Evolutionary conservation across 495 filamentous ascomycete genomes (phyloP), one percentile per base, ranked within the genome.

Genomic region (Penicillium verhagenii): DNA sequence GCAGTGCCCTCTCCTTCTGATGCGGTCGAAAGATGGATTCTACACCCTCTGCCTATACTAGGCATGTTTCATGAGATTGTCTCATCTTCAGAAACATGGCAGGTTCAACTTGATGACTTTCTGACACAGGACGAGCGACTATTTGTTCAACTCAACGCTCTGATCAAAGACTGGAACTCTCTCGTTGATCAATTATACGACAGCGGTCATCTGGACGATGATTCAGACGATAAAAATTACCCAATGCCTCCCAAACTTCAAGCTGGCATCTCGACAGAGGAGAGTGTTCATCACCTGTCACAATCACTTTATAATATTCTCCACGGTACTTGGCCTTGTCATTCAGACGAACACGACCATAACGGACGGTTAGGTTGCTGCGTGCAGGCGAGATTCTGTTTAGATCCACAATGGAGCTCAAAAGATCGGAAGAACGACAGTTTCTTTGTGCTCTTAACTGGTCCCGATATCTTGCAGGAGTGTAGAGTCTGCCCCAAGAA

Each of bases 371-470:
- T 59, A 24, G 57, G 57, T n/a, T 23, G 39, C 13, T 59, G 57
- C 29, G 1, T 24, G 6, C 39, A 43, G 11, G 57, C 57, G 0
- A 59, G 51, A 3, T 52, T 59, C 21, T 50, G 33, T 26, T 35
- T 59, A 10, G 57, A 59, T 47, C 57, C 57, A 21, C 46, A 39
- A 16, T 55, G 57, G 52, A 45, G 21, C 24, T 54, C 21, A n/a
- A n/a, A n/a, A n/a, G n/a, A n/a, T 46, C 1, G 24, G 3, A 11
- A n/a, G n/a, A 11, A 40, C 29, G 51, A 54, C 37, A 29, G 40
- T 33, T 55, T 59, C 26, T 37, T 59, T 13, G 25, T 55, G 11
- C 20, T 59, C 0, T 21, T 59, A 20, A 52, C 25, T n/a, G 57
- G 52, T 2, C 47, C 52, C 1, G 45, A 52, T 25, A 50, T 59